These are phyloP conservation scores for Pythium rishiriense DNA, from an alignment of 352 stramenopile species.

Conservation along the genomic window DNA sequence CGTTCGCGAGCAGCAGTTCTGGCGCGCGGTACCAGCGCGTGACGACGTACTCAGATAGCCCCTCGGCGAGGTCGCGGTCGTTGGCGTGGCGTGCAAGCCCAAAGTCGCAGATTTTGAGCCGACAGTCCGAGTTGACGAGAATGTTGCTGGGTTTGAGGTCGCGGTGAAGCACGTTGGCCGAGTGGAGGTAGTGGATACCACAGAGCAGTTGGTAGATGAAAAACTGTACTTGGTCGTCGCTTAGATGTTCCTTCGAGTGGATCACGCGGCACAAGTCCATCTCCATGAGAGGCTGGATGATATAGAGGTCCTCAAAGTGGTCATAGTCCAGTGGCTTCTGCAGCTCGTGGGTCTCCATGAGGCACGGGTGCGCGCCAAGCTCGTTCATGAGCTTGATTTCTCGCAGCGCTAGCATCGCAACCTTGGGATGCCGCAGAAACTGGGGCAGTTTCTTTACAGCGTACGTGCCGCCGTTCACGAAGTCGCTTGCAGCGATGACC, in stretches of 20 bases:
- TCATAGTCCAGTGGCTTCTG: conserved; percentile 80
- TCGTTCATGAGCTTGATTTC: conserved; percentile 91
- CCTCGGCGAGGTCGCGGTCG: conserved; percentile 77
- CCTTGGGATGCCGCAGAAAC: conserved; percentile 83
- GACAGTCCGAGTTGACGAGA: conserved; percentile 93
- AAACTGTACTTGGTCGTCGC: conserved; percentile 95
- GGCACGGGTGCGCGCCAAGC: conserved; percentile 65
- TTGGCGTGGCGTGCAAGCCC: conserved; percentile 83
- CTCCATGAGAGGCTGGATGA: conserved; percentile 97
- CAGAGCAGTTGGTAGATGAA: conserved; percentile 96
- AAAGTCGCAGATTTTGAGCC: conserved; percentile 92
- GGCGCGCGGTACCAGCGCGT: conserved; percentile 92
- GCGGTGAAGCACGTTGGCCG: conserved; percentile 93
- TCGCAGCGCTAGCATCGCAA: conserved; percentile 77
- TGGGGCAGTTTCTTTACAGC: conserved; percentile 89
- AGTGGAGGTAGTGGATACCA: conserved; percentile 95
- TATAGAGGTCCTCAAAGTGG: conserved; percentile 97
- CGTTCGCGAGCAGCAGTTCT: conserved; percentile 80
- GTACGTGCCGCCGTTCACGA: conserved; percentile 81
- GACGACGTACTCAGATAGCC: conserved; percentile 93
- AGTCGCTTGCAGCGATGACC: conserved; percentile 88
- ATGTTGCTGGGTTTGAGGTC: conserved; percentile 98
- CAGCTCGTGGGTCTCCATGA: conserved; percentile 87
- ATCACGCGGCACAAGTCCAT: conserved; percentile 93
- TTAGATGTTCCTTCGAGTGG: conserved; percentile 88